Conservation (phyloP, 192 early-diverging fungal species). For the Backusella parvicylindrica region DNA sequence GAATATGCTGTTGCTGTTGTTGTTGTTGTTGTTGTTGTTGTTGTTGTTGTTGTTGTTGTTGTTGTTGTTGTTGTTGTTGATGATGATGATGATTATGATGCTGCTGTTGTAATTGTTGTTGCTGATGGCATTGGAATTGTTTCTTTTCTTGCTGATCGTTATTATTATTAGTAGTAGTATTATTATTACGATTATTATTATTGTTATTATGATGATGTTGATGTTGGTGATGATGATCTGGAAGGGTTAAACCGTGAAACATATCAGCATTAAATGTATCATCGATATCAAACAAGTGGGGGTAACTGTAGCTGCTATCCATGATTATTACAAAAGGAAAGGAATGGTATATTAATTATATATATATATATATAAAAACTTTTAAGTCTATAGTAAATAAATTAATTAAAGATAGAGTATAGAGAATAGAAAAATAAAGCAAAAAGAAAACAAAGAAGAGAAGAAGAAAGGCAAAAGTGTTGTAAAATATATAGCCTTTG, state of each 20-base stretch:
- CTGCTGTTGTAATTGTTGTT: neutral
- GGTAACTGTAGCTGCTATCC: slow-evolving; percentile 7
- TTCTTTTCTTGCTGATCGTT: neutral
- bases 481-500: slow-evolving; percentile 4
- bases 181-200: no score
- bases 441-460: neutral
- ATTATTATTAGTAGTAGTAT: neutral
- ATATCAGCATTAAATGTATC: slow-evolving; percentile 1
- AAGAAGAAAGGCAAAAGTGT: neutral
- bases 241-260: slow-evolving; percentile 2
- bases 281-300: slow-evolving; percentile 17
- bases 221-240: neutral
- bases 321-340: slow-evolving; percentile 8
- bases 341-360: neutral
- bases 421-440: neutral
- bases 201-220: no score
- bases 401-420: neutral
- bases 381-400: neutral
- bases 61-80: neutral
- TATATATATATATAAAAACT: neutral
- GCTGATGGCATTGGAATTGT: neutral
- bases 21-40: neutral
- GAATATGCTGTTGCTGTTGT: neutral
- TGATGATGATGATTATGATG: neutral
- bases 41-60: neutral